Evolutionary conservation across 257 asterid genomes (phyloP), one percentile per base, ranked within the genome.

Genomic region (Solanum sejunctum): DNA sequence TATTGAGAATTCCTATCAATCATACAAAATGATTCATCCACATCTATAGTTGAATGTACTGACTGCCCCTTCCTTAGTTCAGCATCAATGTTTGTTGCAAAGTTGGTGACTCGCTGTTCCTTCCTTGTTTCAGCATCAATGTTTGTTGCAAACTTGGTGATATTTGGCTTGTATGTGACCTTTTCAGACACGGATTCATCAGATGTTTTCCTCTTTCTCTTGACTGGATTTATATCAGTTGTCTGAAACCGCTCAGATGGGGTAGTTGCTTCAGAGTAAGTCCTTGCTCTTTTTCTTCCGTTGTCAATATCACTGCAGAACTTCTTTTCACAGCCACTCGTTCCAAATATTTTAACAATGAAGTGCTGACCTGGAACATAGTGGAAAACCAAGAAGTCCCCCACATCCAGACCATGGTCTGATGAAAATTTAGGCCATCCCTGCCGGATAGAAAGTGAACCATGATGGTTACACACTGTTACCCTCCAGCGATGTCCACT

Each of bases 341-440:
- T 86, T 43, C 86, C 94, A 84, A 11, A 90, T 67, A 92, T 81
- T 1, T 87, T 87, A 77, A 93, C 97, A 80, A 87, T 83, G 86
- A 95, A 94, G 86, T 89, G 91, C n/a, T 32, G 57, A 12, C 70
- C 89, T 49, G 32, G 56, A 47, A 82, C 47, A 73, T 86, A 91
- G 73, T 86, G 43, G 84, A 95, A 91, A 6, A 87, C 15, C 83
- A 95, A 47, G 9, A 88, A 0, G 26, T 93, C 85, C 4, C 99
- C 97, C 10, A 3, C 26, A 67, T 82, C 83, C 9, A 94, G 85
- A 71, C 67, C 80, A 81, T 93, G 93, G 82, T 86, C 92, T 9
- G 15, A 47, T 20, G 80, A 88, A 85, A 94, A 95, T 78, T 85
- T 45, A 52, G 13, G 63, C 99, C 99, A 95, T 5, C 98, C 99